Conservation (phyloP, 306 rosid genomes). For the Mimosa pudica region DNA sequence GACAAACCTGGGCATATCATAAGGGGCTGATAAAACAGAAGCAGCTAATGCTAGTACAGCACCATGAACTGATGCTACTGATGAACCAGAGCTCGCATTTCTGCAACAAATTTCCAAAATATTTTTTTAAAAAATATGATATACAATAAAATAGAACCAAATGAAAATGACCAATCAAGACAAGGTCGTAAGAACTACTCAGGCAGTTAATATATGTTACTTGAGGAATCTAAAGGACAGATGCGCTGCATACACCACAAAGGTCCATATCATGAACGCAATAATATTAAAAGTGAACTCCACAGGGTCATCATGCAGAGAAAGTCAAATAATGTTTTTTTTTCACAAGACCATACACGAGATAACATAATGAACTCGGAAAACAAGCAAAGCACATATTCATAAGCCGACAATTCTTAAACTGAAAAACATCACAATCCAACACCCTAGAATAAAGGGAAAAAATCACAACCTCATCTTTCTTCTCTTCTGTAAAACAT, state of each 20-base stretch:
- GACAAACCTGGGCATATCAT: conserved; percentile 93
- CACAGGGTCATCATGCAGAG: conserved; percentile 25
- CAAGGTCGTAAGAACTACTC: conserved; percentile 2
- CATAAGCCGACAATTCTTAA: conserved; percentile 11
- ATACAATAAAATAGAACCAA: conserved; percentile 1
- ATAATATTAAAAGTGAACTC: conserved; percentile 17
- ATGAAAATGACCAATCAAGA: conserved; percentile 11
- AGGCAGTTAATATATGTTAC: conserved; percentile 21
- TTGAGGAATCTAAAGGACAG: conserved; percentile 8
- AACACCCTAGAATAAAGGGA: conserved; percentile 22
- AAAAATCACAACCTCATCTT: conserved; percentile 60
- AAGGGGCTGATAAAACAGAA: conserved; percentile 89
- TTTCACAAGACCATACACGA: conserved; percentile 14
- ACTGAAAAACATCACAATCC: background rate
- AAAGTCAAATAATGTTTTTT: conserved; percentile 12
- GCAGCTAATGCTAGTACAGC: conserved; percentile 95
- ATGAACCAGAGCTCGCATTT: conserved; percentile 63
- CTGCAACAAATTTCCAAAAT: conserved; percentile 52
- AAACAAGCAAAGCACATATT: conserved; percentile 18
- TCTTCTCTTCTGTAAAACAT: conserved; percentile 63
- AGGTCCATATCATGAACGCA: conserved; percentile 22
- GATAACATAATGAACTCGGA: conserved; percentile 14
- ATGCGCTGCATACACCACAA: conserved; percentile 13
- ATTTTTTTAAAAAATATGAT: conserved; percentile 11
- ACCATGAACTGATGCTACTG: conserved; percentile 82